phyloP scores from a whole-genome alignment of 2,329 filamentous ascomycete genomes.

The Paracoccidioides lutzii region DNA sequence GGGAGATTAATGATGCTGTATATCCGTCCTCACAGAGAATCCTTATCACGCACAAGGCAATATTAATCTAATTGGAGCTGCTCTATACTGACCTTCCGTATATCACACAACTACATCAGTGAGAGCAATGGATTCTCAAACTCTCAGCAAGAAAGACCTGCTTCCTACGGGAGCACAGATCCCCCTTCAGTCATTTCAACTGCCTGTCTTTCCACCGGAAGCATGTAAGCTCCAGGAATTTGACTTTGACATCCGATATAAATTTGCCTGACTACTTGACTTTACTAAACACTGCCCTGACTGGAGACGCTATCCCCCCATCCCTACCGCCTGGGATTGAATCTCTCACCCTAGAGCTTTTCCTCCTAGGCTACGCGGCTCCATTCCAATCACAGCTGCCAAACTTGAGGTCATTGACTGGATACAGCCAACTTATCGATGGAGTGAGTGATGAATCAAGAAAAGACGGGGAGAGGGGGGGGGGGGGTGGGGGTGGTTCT shows the following conservation, averaged over 20 bases:
- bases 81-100: too few species aligned
- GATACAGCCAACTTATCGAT: conserved; percentile 36
- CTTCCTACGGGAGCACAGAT: conserved; percentile 34
- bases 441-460: conserved; percentile 28
- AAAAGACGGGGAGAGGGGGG: conserved; percentile 30
- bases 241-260: conserved; percentile 39
- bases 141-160: not conserved
- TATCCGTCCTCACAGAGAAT: not conserved
- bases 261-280: conserved; percentile 34
- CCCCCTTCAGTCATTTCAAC: conserved; percentile 32
- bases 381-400: conserved; percentile 32
- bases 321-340: conserved; percentile 30
- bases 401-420: conserved; percentile 31
- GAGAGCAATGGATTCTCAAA: not conserved
- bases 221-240: conserved; percentile 30
- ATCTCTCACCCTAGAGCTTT: conserved; percentile 36
- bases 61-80: not conserved
- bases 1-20: not conserved
- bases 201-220: conserved; percentile 34
- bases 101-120: not conserved
- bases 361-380: conserved; percentile 35
- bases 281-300: conserved; percentile 23
- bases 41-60: not conserved
- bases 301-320: conserved; percentile 17
- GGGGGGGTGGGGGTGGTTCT: conserved; percentile 30